A percentile compares a stretch with the other conserved stretches of the same genome.
phyloP scores from a whole-genome alignment of 2,329 filamentous ascomycete genomes.

The Apiospora aurea region DNA sequence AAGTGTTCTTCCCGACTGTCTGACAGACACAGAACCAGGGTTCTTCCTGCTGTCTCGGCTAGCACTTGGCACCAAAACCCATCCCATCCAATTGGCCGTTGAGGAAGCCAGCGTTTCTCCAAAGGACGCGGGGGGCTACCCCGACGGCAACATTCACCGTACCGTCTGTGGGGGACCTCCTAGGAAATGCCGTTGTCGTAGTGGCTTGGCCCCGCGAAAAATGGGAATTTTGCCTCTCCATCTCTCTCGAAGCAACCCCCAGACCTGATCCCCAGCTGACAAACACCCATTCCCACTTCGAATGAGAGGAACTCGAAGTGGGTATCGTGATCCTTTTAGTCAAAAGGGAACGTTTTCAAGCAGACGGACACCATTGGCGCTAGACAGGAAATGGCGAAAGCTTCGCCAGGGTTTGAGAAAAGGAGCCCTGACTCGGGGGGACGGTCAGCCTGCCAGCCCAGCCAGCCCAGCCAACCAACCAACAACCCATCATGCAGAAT shows the following conservation, averaged over 20 bases:
- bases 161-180: background rate
- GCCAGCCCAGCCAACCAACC: constrained; percentile 16
- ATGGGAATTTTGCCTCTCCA: constrained; percentile 1
- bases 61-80: background rate
- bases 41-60: background rate
- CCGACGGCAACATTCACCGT: background rate
- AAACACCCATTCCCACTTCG: background rate
- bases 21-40: background rate
- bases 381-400: constrained; percentile 1
- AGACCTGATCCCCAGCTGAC: background rate
- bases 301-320: background rate
- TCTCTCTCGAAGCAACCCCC: background rate
- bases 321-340: background rate
- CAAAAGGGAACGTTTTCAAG: background rate
- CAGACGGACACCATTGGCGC: background rate
- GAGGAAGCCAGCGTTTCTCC: background rate
- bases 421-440: constrained; percentile 1
- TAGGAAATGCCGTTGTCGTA: background rate
- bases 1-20: constrained; percentile 13
- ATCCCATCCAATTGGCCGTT: background rate
- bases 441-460: background rate
- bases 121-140: background rate
- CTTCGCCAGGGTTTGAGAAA: background rate
- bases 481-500: constrained; percentile 5
- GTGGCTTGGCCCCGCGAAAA: constrained; percentile 5